These are phyloP conservation scores for Nyctanthes arbortristis DNA, from an alignment of 257 asterid genomes.

Conservation along the genomic window DNA sequence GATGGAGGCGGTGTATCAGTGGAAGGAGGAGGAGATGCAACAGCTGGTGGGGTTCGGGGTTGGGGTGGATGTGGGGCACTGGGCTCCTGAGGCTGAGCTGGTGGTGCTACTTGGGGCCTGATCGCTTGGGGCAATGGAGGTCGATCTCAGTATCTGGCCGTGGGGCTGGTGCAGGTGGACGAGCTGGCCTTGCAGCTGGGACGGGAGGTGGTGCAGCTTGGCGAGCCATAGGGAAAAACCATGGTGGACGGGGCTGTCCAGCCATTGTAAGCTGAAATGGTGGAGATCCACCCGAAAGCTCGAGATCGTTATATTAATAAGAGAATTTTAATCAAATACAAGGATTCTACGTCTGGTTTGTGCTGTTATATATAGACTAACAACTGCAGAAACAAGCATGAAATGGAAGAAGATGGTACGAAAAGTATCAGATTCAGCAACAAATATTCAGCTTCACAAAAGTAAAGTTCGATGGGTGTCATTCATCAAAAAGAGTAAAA, in stretches of 20 bases:
- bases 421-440: constrained; percentile 41
- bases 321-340: constrained; percentile 1
- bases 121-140: background rate
- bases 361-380: background rate
- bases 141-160: constrained; percentile 17
- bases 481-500: background rate
- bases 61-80: too few relatives aligned
- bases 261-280: constrained; percentile 17
- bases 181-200: background rate
- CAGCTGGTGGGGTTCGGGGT: background rate
- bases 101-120: too few relatives aligned
- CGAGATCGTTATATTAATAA: background rate
- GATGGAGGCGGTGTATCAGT: background rate
- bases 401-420: background rate
- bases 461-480: constrained; percentile 25
- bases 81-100: background rate
- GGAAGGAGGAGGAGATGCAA: constrained; percentile 7
- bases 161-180: background rate
- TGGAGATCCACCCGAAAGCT: background rate
- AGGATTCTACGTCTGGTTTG: background rate
- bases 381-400: background rate
- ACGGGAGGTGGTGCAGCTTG: background rate
- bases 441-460: constrained; percentile 8
- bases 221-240: constrained; percentile 3
- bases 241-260: constrained; percentile 22